A percentile compares a stretch with the other conserved stretches of the same genome.
These are phyloP conservation scores for Phytophthora gonapodyides DNA, from an alignment of 352 stramenopile species.

Conservation along the genomic window DNA sequence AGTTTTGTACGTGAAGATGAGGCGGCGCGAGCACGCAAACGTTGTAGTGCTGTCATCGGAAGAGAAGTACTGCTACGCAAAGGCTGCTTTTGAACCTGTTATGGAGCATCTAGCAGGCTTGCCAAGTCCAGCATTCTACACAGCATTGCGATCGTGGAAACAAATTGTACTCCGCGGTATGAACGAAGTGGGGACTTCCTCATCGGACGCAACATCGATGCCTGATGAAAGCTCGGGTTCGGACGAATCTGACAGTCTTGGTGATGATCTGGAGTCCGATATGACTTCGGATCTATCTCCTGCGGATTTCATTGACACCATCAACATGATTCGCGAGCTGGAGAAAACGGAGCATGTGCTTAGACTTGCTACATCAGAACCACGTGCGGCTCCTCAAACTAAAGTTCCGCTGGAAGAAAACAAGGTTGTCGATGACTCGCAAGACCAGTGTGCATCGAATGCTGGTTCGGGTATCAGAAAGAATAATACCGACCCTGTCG, in stretches of 20 bases:
- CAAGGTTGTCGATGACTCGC: too few species aligned
- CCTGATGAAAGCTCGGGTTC: not conserved
- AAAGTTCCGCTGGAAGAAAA: too few species aligned
- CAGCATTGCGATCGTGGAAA: not conserved
- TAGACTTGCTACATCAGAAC: not conserved
- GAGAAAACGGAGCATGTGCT: not conserved
- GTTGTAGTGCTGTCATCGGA: constrained; percentile 9
- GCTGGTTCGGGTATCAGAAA: too few species aligned
- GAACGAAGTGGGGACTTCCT: not conserved
- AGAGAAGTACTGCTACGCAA: constrained; percentile 16
- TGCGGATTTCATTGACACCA: constrained; percentile 11
- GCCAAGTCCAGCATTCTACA: constrained; percentile 2
- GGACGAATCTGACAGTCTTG: not conserved
- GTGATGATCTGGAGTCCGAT: not conserved
- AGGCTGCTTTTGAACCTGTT: constrained; percentile 6
- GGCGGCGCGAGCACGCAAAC: constrained; percentile 6
- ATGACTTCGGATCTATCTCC: not conserved
- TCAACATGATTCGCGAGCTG: constrained; percentile 8
- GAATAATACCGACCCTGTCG: too few species aligned
- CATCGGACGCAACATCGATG: not conserved
- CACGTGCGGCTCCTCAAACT: too few species aligned
- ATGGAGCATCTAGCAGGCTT: constrained; percentile 1
- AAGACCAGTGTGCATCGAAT: too few species aligned
- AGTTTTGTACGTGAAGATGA: constrained; percentile 7
- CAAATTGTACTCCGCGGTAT: not conserved